Percentiles rank a stretch among this genome's conserved stretches.
Conservation (phyloP, 345 rosid genomes). For the Aquilaria malaccensis region DNA sequence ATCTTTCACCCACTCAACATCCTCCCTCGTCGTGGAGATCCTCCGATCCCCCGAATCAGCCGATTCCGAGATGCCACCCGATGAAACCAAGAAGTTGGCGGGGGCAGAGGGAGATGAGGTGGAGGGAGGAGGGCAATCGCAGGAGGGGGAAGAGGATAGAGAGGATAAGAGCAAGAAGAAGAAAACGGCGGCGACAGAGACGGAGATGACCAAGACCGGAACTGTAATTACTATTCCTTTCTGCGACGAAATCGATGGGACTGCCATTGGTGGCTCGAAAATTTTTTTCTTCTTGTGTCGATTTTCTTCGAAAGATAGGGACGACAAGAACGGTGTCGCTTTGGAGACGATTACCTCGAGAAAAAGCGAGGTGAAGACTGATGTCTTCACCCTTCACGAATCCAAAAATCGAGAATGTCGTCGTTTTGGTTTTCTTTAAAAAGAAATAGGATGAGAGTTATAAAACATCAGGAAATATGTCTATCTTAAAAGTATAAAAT, state of each 20-base stretch:
- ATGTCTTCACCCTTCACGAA: too few species aligned
- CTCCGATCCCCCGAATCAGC: constrained; percentile 21
- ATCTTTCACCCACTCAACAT: constrained; percentile 76
- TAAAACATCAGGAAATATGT: too few species aligned
- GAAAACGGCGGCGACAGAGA: constrained; percentile 50
- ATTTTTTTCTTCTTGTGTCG: too few species aligned
- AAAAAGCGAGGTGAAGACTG: too few species aligned
- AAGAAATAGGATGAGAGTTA: too few species aligned
- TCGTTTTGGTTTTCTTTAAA: too few species aligned
- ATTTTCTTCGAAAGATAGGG: too few species aligned
- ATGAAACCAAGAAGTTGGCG: constrained; percentile 6
- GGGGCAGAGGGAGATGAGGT: constrained; percentile 16
- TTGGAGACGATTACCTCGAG: too few species aligned
- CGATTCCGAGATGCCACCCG: background rate
- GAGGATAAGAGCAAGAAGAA: constrained; percentile 76
- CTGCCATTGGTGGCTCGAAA: too few species aligned
- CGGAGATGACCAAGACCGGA: constrained; percentile 59
- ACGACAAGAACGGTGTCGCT: too few species aligned
- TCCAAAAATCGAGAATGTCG: too few species aligned
- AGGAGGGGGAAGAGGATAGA: constrained; percentile 61
- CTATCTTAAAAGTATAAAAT: too few species aligned
- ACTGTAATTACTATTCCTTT: constrained; percentile 60
- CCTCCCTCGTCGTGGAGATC: constrained; percentile 47
- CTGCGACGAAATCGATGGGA: constrained; percentile 22
- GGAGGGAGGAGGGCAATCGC: constrained; percentile 43